Evolutionary conservation across 2,329 filamentous ascomycete genomes (phyloP).

Genomic region (Aspergillus floridensis): DNA sequence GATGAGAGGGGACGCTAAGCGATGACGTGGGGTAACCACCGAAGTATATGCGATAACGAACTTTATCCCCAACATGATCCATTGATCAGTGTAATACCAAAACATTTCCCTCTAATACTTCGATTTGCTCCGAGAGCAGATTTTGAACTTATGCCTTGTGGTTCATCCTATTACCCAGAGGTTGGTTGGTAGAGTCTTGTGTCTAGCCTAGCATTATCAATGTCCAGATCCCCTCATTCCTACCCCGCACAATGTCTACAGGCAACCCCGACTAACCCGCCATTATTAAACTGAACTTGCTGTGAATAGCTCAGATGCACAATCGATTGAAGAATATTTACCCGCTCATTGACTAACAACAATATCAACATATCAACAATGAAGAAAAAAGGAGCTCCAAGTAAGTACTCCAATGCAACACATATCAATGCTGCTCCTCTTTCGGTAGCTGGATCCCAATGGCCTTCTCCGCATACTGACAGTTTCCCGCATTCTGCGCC

Average conservation of each 20-base stretch:
- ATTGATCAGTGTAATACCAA: not conserved
- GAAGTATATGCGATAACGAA: not conserved
- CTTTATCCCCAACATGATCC: not conserved
- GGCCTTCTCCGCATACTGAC: constrained; percentile 41
- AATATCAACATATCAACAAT: not conserved
- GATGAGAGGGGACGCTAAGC: constrained; percentile 1
- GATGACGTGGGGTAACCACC: constrained; percentile 15
- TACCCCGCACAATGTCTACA: not conserved
- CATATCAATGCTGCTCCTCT: constrained; percentile 31
- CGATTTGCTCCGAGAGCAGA: no score
- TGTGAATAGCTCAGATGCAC: not conserved
- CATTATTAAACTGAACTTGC: no score
- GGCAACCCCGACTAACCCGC: not conserved
- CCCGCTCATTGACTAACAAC: not conserved
- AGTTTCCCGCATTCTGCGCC: constrained; percentile 47
- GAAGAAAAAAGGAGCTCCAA: not conserved
- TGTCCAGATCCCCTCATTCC: not conserved
- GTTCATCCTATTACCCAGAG: no score
- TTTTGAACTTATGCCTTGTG: no score
- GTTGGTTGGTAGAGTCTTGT: no score
- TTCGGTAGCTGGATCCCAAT: constrained; percentile 26
- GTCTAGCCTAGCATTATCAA: no score
- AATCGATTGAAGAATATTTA: not conserved
- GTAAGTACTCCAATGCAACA: not conserved
- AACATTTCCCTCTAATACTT: not conserved